These are phyloP conservation scores for Carallia brachiata DNA, from an alignment of 345 rosid genomes.

Conservation along the genomic window DNA sequence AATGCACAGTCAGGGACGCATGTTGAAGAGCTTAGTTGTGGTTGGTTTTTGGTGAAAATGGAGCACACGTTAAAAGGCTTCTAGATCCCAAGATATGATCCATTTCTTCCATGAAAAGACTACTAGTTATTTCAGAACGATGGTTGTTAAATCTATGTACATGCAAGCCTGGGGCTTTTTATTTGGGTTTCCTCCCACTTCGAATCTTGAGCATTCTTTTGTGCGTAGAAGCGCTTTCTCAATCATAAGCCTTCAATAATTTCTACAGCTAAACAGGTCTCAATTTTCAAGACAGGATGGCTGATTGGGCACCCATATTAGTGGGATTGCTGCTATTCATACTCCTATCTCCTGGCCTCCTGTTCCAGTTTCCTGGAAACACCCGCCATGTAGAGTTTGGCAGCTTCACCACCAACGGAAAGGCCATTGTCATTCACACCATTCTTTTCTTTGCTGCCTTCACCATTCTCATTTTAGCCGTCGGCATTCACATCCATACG, in stretches of 20 bases:
- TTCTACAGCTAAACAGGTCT: background rate
- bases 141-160: no score
- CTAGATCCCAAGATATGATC: no score
- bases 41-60: no score
- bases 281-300: conserved; percentile 22
- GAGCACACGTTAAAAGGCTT: no score
- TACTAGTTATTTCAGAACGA: background rate
- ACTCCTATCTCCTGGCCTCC: conserved; percentile 50
- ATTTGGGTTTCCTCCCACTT: no score
- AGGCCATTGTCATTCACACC: conserved; percentile 46
- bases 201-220: no score
- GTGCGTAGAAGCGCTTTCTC: no score
- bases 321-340: conserved; percentile 47
- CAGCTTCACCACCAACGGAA: conserved; percentile 43
- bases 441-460: conserved; percentile 41
- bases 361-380: conserved; percentile 53
- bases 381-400: conserved; percentile 38
- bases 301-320: conserved; percentile 59
- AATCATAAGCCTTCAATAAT: background rate
- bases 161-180: no score
- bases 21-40: no score
- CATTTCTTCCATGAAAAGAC: background rate
- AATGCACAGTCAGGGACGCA: no score
- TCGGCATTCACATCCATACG: conserved; percentile 36
- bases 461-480: conserved; percentile 42